phyloP scores from a whole-genome alignment of 345 rosid genomes.

The Euphorbia lathyris region DNA sequence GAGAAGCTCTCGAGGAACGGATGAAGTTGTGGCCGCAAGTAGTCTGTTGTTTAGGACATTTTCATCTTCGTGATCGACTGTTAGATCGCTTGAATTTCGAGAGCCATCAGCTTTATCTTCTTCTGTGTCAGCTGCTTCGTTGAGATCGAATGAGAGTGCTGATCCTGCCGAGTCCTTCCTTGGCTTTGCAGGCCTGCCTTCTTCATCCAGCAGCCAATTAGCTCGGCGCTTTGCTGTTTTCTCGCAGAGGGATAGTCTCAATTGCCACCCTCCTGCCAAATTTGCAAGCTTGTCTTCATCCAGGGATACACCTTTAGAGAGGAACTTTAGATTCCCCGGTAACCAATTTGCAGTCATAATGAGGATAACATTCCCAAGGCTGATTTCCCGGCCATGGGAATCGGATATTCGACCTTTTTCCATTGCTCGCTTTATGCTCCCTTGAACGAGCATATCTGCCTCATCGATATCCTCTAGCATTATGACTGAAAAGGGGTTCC shows the following conservation, averaged over 20 bases:
- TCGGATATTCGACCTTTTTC: slow-evolving; percentile 85
- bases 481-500: slow-evolving; percentile 77
- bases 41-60: slow-evolving; percentile 47
- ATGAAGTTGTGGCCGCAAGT: slow-evolving; percentile 33
- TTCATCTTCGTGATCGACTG: slow-evolving; percentile 73
- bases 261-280: slow-evolving; percentile 63
- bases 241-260: slow-evolving; percentile 56
- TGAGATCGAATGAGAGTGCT: slow-evolving; percentile 61
- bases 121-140: slow-evolving; percentile 61
- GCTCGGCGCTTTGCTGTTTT: slow-evolving; percentile 68
- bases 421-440: slow-evolving; percentile 81
- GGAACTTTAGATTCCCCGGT: slow-evolving; percentile 38
- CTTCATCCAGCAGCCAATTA: slow-evolving; percentile 56
- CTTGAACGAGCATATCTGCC: slow-evolving; percentile 62
- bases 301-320: slow-evolving; percentile 30
- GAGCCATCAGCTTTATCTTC: slow-evolving; percentile 75
- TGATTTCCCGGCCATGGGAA: slow-evolving; percentile 91
- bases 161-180: slow-evolving; percentile 49
- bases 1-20: slow-evolving; percentile 49
- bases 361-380: slow-evolving; percentile 80
- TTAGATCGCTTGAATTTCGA: slow-evolving; percentile 80
- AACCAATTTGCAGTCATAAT: slow-evolving; percentile 69
- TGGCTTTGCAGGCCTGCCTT: slow-evolving; percentile 47
- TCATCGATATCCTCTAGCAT: slow-evolving; percentile 86
- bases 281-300: slow-evolving; percentile 63